phyloP scores from a whole-genome alignment of 2,329 filamentous ascomycete genomes.

The Apiospora kogelbergensis region DNA sequence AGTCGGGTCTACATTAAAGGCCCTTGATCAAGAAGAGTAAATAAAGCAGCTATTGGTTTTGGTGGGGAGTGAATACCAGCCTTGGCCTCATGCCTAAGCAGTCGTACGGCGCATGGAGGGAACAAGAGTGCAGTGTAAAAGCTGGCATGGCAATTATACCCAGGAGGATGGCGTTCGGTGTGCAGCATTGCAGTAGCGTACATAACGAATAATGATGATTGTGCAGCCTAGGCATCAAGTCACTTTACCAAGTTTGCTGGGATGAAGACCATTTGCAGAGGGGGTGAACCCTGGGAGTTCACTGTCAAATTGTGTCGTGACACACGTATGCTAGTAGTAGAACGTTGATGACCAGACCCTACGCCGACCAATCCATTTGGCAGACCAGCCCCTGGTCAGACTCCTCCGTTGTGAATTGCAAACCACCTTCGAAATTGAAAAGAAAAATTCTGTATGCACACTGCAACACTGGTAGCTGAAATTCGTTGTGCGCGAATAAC shows the following conservation, averaged over 20 bases:
- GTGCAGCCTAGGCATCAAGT: background rate
- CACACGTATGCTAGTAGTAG: constrained; percentile 1
- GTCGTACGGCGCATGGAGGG: background rate
- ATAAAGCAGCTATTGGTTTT: background rate
- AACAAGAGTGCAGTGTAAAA: background rate
- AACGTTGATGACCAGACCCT: constrained; percentile 2
- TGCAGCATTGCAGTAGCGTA: background rate
- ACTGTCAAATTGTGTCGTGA: background rate
- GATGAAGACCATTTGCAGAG: background rate
- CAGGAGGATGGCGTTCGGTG: constrained; percentile 3
- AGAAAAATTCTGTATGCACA: background rate
- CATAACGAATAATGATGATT: background rate
- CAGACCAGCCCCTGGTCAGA: constrained; percentile 5
- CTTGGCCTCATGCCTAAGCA: background rate
- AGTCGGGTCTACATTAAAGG: constrained; percentile 19
- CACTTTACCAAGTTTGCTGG: too few species aligned
- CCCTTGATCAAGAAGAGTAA: background rate
- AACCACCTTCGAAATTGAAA: background rate
- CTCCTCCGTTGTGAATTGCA: constrained; percentile 1
- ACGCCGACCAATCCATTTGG: constrained; percentile 6
- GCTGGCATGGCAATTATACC: constrained; percentile 1
- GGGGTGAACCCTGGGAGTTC: background rate
- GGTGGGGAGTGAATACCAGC: background rate
- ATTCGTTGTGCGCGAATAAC: background rate
- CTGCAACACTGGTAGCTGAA: background rate